Conservation (phyloP, 2,329 filamentous ascomycete species). For the Didymella segeticola region DNA sequence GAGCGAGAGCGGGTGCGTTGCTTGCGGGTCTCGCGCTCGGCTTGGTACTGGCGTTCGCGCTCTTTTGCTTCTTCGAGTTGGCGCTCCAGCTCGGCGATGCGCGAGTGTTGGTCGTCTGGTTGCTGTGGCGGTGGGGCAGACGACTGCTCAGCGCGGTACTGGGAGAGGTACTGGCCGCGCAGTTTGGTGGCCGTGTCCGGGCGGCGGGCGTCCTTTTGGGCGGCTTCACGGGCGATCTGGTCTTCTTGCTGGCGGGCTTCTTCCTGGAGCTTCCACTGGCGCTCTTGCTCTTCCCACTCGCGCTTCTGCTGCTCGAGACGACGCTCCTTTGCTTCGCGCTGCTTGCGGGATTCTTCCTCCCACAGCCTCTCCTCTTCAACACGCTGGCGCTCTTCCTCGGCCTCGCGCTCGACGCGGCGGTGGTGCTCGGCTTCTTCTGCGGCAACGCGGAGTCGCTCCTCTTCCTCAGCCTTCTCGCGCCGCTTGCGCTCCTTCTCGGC, state of each 20-base stretch:
- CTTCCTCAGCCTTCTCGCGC: slow-evolving; percentile 63
- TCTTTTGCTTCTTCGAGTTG: slow-evolving; percentile 72
- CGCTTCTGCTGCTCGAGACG: slow-evolving; percentile 71
- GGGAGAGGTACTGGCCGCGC: slow-evolving; percentile 83
- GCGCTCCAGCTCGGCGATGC: slow-evolving; percentile 81
- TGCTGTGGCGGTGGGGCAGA: too few species aligned
- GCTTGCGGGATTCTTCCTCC: slow-evolving; percentile 68
- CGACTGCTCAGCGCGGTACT: slow-evolving; percentile 79
- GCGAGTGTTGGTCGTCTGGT: slow-evolving; percentile 58
- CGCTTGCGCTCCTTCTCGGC: slow-evolving; percentile 81
- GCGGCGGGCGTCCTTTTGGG: slow-evolving; percentile 71
- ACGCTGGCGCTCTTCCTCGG: slow-evolving; percentile 68
- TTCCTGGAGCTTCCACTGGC: slow-evolving; percentile 78
- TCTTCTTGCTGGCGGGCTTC: slow-evolving; percentile 75
- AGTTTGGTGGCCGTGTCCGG: slow-evolving; percentile 70
- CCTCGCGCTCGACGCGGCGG: slow-evolving; percentile 58
- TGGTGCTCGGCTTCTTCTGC: slow-evolving; percentile 61
- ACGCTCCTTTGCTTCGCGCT: slow-evolving; percentile 64
- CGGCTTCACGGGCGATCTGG: slow-evolving; percentile 70
- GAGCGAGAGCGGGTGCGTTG: slow-evolving; percentile 49
- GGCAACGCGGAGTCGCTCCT: slow-evolving; percentile 57
- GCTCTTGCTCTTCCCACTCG: slow-evolving; percentile 80
- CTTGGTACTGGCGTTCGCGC: slow-evolving; percentile 69
- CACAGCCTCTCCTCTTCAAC: slow-evolving; percentile 70
- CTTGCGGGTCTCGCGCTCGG: slow-evolving; percentile 62